Evolutionary conservation across 1,284 basidiomycete species (phyloP), one percentile per base, ranked within the genome.

Genomic region (Ceratobasidium sp.): DNA sequence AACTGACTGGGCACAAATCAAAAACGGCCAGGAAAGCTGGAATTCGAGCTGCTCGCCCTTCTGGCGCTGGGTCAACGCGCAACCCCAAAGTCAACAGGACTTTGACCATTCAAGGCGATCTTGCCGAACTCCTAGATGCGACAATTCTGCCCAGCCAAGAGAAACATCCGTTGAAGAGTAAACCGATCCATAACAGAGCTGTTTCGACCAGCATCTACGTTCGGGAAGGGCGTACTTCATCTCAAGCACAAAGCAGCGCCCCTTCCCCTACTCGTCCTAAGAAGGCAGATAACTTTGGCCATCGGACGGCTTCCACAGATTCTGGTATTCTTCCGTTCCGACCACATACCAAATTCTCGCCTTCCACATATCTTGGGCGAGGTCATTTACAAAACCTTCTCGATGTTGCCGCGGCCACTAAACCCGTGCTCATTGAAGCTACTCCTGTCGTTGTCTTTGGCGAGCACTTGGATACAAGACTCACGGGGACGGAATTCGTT

Each of bases 361-460:
- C 52, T 45, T 69, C 64, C n/a, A 45, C 34, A n/a, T 69, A 69
- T 36, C 34, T 69, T 28, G 64, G 50, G 30, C 64, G 64, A 32
- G 64, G 64, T 26, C 32, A 53, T 39, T 52, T 69, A 4, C 64
- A 69, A 28, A 57, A 69, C 39, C 50, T 69, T 9, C 28, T 69
- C 26, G 39, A 55, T 46, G 52, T 57, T n/a, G 64, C 39, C 2
- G 9, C 39, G 23, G 36, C 50, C 5, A 10, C 52, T 16, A 28
- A 69, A 12, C 30, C 26, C 5, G 16, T 23, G 36, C 64, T 26
- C 32, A 14, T 45, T 45, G 64, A 69, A 46, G 52, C 64, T 10
- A 69, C 64, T 57, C 64, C 64, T 45, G 23, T 28, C 34, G 26
- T 69, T 18, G 36, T 57, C 8, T 69, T 69, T 69, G 64, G 64